phyloP scores from a whole-genome alignment of 495 filamentous ascomycete genomes.

The Amphirosellinia nigrospora region DNA sequence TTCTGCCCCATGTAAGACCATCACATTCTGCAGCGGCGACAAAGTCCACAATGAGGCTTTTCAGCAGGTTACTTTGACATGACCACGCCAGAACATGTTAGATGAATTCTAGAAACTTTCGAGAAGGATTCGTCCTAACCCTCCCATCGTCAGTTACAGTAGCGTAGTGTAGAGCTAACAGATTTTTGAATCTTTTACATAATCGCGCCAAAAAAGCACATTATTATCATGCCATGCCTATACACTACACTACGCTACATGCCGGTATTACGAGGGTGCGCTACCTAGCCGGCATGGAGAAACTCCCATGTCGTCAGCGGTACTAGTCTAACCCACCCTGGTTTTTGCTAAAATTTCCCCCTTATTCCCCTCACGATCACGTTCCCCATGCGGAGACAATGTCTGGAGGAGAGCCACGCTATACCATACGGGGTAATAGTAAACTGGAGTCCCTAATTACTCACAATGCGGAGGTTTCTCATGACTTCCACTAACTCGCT shows the following conservation, averaged over 20 bases:
- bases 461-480: constrained; percentile 13
- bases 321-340: not conserved
- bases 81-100: not conserved
- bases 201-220: not conserved
- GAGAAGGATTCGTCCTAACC: constrained; percentile 14
- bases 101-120: not conserved
- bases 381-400: constrained; percentile 18
- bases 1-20: not conserved
- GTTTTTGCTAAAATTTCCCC: not conserved
- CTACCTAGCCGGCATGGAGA: not conserved
- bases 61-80: not conserved
- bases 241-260: not conserved
- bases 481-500: not conserved
- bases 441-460: not conserved
- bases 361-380: constrained; percentile 22
- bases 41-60: not conserved
- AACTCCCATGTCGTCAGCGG: constrained; percentile 10
- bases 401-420: constrained; percentile 9
- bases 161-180: not conserved
- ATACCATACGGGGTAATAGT: not conserved
- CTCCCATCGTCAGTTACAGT: no score
- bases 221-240: not conserved
- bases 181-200: not conserved
- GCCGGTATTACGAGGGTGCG: not conserved
- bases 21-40: not conserved